These are phyloP conservation scores for Neofusicoccum sp. DNA, from an alignment of 2,329 filamentous ascomycete genomes.

Conservation along the genomic window DNA sequence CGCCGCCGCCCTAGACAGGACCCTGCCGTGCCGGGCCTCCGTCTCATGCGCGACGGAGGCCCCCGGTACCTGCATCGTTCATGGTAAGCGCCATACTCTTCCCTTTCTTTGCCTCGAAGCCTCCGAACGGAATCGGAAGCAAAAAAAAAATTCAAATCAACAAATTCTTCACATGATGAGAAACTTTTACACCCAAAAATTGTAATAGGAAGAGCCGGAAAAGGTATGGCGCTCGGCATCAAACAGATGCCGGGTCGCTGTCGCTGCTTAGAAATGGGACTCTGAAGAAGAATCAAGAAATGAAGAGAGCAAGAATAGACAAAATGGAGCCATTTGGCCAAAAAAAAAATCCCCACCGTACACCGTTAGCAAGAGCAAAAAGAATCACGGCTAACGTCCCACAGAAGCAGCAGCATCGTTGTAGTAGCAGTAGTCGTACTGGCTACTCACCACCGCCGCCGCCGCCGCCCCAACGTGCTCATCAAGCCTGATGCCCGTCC, in stretches of 20 bases:
- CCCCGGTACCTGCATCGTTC: background rate
- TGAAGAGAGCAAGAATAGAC: background rate
- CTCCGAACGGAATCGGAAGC: background rate
- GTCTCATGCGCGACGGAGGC: background rate
- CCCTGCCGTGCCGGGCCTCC: background rate
- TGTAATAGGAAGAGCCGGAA: constrained; percentile 17
- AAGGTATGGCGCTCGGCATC: constrained; percentile 11
- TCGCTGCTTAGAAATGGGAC: background rate
- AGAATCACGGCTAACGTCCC: too few relatives aligned
- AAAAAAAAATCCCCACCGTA: background rate
- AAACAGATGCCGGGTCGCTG: background rate
- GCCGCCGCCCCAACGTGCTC: too few relatives aligned
- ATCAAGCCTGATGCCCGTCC: too few relatives aligned
- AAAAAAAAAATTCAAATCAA: too few relatives aligned
- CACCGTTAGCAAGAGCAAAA: too few relatives aligned
- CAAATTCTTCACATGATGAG: constrained; percentile 3
- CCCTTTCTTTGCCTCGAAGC: background rate
- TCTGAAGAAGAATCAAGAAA: background rate
- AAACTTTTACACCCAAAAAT: constrained; percentile 1
- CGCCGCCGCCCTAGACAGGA: background rate
- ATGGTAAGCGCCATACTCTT: too few relatives aligned
- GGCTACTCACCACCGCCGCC: too few relatives aligned
- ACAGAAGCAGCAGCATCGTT: too few relatives aligned
- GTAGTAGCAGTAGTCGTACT: too few relatives aligned
- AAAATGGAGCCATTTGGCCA: background rate